phyloP scores from a whole-genome alignment of 257 asterid species.

The Nicotiana sylvestris region DNA sequence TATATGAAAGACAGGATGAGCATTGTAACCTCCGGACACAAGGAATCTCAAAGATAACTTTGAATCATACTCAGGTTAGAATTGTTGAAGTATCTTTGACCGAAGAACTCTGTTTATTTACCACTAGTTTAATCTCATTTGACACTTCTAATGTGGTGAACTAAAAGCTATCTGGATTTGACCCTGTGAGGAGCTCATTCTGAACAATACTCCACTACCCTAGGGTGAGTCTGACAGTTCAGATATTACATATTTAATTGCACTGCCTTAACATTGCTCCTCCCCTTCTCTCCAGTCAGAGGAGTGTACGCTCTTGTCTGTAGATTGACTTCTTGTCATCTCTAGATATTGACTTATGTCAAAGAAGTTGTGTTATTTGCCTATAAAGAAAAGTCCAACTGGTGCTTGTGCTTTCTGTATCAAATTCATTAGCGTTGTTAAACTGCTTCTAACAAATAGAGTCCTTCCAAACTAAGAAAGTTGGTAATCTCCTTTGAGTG shows the following conservation, averaged over 20 bases:
- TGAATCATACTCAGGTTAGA: not conserved
- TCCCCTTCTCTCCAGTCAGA: constrained; percentile 1
- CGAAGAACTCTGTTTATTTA: not conserved
- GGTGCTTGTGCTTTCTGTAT: not conserved
- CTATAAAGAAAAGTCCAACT: not conserved
- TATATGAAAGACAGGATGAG: not conserved
- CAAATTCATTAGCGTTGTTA: not conserved
- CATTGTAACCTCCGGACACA: not conserved
- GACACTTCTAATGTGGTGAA: not conserved
- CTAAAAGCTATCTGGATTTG: not conserved
- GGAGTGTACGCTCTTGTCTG: not conserved
- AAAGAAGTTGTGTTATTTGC: not conserved
- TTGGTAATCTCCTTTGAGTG: not conserved
- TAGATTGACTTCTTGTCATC: not conserved
- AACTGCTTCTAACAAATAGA: not conserved
- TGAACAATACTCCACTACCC: not conserved
- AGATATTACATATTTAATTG: not conserved
- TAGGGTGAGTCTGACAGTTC: not conserved
- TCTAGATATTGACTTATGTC: not conserved
- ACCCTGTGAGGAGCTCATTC: not conserved
- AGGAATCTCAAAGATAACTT: not conserved
- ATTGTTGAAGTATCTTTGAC: not conserved
- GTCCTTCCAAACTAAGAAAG: not conserved
- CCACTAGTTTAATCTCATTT: not conserved
- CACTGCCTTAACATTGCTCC: not conserved